These are phyloP conservation scores for Pythium sukuiense DNA, from an alignment of 352 stramenopile genomes.

Conservation along the genomic window DNA sequence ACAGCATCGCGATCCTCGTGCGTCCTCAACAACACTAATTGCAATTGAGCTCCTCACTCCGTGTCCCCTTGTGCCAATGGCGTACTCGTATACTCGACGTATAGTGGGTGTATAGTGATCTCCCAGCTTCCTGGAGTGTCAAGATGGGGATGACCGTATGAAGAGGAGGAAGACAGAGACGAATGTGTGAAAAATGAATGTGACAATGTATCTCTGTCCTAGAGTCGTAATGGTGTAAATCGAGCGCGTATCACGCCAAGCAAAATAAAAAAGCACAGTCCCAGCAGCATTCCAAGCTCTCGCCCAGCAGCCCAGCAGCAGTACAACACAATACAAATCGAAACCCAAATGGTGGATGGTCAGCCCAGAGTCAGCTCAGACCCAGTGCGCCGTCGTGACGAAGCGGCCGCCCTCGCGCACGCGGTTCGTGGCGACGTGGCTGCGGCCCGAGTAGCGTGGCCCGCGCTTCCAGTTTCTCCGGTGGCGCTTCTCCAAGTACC, in stretches of 20 bases:
- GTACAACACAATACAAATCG: constrained; percentile 2
- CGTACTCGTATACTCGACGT: neutral
- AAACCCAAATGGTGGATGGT: neutral
- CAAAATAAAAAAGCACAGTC: constrained; percentile 2
- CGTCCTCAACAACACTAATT: neutral
- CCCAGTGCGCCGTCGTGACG: constrained; percentile 79
- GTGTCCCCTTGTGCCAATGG: neutral
- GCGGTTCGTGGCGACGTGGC: constrained; percentile 74
- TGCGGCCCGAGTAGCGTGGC: constrained; percentile 76
- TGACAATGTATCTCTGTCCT: constrained; percentile 4
- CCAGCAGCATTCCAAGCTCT: neutral
- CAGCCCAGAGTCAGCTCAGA: constrained; percentile 34
- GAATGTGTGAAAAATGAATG: neutral
- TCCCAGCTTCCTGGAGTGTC: too few relatives aligned
- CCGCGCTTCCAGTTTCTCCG: constrained; percentile 84
- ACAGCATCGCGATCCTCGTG: constrained; percentile 6
- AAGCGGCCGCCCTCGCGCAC: constrained; percentile 84
- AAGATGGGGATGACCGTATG: neutral
- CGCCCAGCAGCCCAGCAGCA: neutral
- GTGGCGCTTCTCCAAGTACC: constrained; percentile 79
- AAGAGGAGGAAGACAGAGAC: neutral
- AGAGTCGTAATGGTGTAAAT: constrained; percentile 11
- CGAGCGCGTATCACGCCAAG: constrained; percentile 2
- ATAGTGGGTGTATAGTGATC: neutral
- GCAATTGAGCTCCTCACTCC: neutral